A percentile compares a stretch with the other conserved stretches of the same genome.
These are phyloP conservation scores for Diaporthe velutina DNA, from an alignment of 2,329 filamentous ascomycete species.

Conservation along the genomic window DNA sequence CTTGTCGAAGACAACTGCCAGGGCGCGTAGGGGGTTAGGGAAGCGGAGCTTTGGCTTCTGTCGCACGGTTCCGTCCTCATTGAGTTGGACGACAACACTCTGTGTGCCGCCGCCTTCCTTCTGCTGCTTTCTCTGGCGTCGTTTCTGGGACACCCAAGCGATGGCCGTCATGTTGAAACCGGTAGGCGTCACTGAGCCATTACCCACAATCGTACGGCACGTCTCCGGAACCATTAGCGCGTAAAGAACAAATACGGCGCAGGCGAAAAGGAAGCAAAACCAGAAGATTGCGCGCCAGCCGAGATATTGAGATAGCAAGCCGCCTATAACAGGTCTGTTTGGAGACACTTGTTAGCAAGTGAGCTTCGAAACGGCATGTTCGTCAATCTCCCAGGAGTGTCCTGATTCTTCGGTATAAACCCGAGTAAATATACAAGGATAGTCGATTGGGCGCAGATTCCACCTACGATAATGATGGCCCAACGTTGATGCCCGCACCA, in stretches of 20 bases:
- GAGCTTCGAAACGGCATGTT: neutral
- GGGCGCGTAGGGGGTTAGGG: slow-evolving; percentile 69
- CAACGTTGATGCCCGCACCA: slow-evolving; percentile 69
- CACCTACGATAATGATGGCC: slow-evolving; percentile 59
- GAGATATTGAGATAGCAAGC: slow-evolving; percentile 71
- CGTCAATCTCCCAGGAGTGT: neutral
- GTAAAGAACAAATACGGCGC: slow-evolving; percentile 65
- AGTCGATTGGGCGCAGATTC: neutral
- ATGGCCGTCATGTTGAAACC: slow-evolving; percentile 70
- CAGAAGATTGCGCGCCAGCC: slow-evolving; percentile 79
- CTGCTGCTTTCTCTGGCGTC: slow-evolving; percentile 47
- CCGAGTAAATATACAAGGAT: neutral
- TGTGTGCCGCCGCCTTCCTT: slow-evolving; percentile 52
- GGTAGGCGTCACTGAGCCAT: slow-evolving; percentile 71
- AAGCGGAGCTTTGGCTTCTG: slow-evolving; percentile 56
- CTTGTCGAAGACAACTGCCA: slow-evolving; percentile 68
- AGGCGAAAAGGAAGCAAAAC: slow-evolving; percentile 72
- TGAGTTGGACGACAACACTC: neutral
- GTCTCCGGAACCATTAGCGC: slow-evolving; percentile 71
- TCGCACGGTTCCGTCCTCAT: slow-evolving; percentile 15
- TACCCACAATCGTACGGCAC: slow-evolving; percentile 70
- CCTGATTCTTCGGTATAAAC: neutral
- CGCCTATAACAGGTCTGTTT: slow-evolving; percentile 70
- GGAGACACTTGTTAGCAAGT: neutral
- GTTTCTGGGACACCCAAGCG: slow-evolving; percentile 57